Evolutionary conservation across 1,284 basidiomycete genomes (phyloP), one percentile per base, ranked within the genome.

Genomic region (Heterobasidion annosum): DNA sequence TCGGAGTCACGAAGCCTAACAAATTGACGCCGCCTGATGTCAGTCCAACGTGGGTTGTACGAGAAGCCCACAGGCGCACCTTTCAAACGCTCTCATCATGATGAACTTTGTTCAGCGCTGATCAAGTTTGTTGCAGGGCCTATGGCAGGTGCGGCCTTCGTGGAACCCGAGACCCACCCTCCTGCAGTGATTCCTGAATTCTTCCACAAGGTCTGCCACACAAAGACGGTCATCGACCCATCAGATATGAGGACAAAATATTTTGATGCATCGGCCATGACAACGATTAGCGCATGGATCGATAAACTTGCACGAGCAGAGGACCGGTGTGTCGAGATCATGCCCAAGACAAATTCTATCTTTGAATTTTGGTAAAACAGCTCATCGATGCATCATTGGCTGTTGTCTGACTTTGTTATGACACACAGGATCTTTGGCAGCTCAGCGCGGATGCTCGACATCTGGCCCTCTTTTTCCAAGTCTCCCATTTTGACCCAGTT

Each of bases 401-500:
- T 13, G 15, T 13, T 1, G 4, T 25, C 25, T 25, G 25, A 25
- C 25, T 25, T 25, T 25, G 4, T 25, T 25, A 25, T 25, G 25
- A 3, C 25, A 25, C 25, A 25, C 57, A 83, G 82, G 54, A 67
- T 83, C 54, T 83, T 84, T 56, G 79, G 79, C 12, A 25, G 48
- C 7, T 69, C 73, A 1, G 63, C 66, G 2, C 68, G 75, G 8
- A 62, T 81, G 2, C 68, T 81, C 1, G 72, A 77, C 5, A 61
- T 83, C 6, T 76, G 76, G 61, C 72, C 73, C 0, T 61, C 69
- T 0, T 68, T 84, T 34, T 65, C 65, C 15, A 60, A 63, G 1
- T 83, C 82, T 0, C 81, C 81, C 8, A 75, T 81, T 53, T 63
- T 84, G 42, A 64, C 65, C 2, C 60, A 73, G 34, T 85, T 81